Evolutionary conservation across 2,329 filamentous ascomycete species (phyloP), one percentile per base, ranked within the genome.

Genomic region (Hypoxylon sp.): DNA sequence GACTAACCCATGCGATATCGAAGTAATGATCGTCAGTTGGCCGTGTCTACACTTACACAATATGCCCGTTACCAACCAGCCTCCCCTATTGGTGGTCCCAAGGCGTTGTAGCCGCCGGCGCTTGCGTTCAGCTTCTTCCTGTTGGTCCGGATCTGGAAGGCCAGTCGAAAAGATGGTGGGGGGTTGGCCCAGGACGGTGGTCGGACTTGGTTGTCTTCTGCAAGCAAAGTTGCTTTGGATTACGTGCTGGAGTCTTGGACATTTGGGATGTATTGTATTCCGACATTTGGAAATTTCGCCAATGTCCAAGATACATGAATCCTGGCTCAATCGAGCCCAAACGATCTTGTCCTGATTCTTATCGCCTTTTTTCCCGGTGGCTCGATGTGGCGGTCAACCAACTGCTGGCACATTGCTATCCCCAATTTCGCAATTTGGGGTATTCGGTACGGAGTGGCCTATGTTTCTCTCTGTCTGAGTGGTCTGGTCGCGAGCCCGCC

Each of bases 341-440:
- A 29, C 25, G 29, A 16, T 19, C 17, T 52, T 59, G 52, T 53
- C 56, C 52, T 59, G 12, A 42, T 54, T 57, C 36, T 47, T 47
- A 26, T 37, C 8, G 1, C 26, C 19, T 41, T 29, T 13, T 37
- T 25, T 40, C n/a, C 32, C 29, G 34, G 34, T 47, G 41, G 45
- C 37, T 40, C 17, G 34, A 55, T 15, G 26, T 50, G 45, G 56
- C 56, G 56, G 56, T 59, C 56, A 59, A 55, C 44, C 45, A 21
- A 43, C 27, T 41, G 19, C 34, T 49, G 20, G 27, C n/a, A 34
- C 42, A 38, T 38, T 36, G 15, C 40, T 16, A 37, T 52, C 25
- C 38, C 27, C 13, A 41, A 42, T 49, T 29, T 43, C 31, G 17
- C 13, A 41, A 42, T 49, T 29, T 43, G 27, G 17, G 53, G 25